Evolutionary conservation across 148 eudicot species (phyloP).

Genomic region (Rheum nobile): DNA sequence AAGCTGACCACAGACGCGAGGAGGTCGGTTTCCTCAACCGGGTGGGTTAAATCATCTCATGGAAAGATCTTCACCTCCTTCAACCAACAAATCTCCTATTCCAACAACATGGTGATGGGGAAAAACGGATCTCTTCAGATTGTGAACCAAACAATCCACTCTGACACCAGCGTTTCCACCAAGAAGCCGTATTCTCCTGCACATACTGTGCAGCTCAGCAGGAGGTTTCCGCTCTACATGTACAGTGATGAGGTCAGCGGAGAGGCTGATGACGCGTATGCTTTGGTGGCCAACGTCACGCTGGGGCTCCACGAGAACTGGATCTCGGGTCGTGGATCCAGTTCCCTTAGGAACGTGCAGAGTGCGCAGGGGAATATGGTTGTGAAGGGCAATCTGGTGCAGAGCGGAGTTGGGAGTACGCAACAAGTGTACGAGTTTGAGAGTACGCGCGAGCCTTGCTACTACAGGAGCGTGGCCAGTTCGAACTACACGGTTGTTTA

Average conservation of each 20-base stretch:
- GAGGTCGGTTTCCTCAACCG: constrained; percentile 36
- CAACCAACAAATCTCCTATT: constrained; percentile 34
- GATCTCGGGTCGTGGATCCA: constrained; percentile 8
- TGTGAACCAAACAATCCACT: constrained; percentile 53
- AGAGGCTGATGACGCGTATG: constrained; percentile 21
- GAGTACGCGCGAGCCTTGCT: constrained; percentile 27
- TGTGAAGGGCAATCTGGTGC: constrained; percentile 37
- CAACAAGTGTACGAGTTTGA: constrained; percentile 30
- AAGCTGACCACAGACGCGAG: constrained; percentile 33
- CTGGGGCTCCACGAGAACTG: constrained; percentile 29
- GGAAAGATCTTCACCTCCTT: constrained; percentile 45
- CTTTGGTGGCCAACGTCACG: constrained; percentile 29
- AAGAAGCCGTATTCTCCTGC: background rate
- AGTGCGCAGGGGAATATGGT: constrained; percentile 33
- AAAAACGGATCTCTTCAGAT: constrained; percentile 46
- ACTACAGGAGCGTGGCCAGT: constrained; percentile 58
- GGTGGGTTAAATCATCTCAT: constrained; percentile 60
- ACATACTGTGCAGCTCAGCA: constrained; percentile 13
- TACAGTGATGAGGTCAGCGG: constrained; percentile 19
- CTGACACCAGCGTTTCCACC: constrained; percentile 24
- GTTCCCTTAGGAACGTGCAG: constrained; percentile 34
- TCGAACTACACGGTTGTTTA: constrained; percentile 60
- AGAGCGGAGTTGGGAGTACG: constrained; percentile 38
- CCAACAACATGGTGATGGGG: constrained; percentile 48
- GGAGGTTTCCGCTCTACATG: constrained; percentile 42